phyloP scores from a whole-genome alignment of 2,329 filamentous ascomycete genomes.

The Phialemoniopsis sp. region DNA sequence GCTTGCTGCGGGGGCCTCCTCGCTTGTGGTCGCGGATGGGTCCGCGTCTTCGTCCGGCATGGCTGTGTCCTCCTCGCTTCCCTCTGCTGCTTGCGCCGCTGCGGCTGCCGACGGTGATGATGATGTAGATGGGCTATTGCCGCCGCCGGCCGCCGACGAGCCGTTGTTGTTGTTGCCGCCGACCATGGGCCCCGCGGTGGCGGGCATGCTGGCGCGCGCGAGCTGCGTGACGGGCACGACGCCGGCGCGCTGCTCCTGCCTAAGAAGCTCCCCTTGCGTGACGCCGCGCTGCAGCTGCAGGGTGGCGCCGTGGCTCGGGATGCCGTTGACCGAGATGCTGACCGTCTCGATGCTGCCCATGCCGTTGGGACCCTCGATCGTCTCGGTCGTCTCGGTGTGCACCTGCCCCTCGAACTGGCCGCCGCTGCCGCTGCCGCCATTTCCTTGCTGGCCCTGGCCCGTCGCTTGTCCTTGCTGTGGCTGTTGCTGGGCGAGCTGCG shows the following conservation, averaged over 20 bases:
- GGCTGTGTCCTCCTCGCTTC: neutral
- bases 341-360: slow-evolving; percentile 78
- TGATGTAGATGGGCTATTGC: slow-evolving; percentile 1
- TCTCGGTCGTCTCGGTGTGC: slow-evolving; percentile 72
- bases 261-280: slow-evolving; percentile 77
- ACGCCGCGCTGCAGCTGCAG: slow-evolving; percentile 44
- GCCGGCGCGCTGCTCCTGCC: slow-evolving; percentile 82
- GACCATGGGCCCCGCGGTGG: slow-evolving; percentile 12
- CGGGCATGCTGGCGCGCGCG: slow-evolving; percentile 30
- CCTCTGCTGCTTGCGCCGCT: neutral
- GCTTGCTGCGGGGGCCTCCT: slow-evolving; percentile 8
- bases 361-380: slow-evolving; percentile 77
- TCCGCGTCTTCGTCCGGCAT: no score
- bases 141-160: slow-evolving; percentile 9
- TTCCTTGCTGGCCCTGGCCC: slow-evolving; percentile 4
- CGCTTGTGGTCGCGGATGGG: neutral
- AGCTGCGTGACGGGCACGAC: slow-evolving; percentile 68
- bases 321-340: slow-evolving; percentile 69
- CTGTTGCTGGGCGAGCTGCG: slow-evolving; percentile 5
- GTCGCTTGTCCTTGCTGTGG: slow-evolving; percentile 2
- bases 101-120: neutral
- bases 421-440: slow-evolving; percentile 13
- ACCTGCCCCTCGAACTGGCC: slow-evolving; percentile 54
- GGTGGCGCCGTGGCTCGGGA: slow-evolving; percentile 46
- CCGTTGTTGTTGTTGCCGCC: slow-evolving; percentile 7